Conservation (phyloP, 108 stramenopile species). For the Conticribra guillardii region DNA sequence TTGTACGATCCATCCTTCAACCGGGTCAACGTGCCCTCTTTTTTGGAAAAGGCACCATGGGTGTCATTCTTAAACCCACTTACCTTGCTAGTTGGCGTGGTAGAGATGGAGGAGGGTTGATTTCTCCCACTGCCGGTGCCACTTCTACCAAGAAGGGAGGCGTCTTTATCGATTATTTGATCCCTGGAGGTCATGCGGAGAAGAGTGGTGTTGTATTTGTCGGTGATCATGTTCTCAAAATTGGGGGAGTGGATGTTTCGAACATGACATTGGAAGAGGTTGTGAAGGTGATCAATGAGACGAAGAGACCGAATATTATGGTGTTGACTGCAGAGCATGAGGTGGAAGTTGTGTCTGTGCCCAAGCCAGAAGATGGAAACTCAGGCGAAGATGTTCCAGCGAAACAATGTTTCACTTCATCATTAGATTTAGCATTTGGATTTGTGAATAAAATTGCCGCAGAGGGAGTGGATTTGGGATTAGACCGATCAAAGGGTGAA, state of each 20-base stretch:
- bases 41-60: slow-evolving; percentile 78
- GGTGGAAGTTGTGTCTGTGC: slow-evolving; percentile 50
- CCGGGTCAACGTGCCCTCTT: slow-evolving; percentile 77
- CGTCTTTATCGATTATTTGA: slow-evolving; percentile 79
- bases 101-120: slow-evolving; percentile 29
- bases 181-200: slow-evolving; percentile 77
- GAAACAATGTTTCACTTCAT: slow-evolving; percentile 27
- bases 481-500: background rate
- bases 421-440: slow-evolving; percentile 44
- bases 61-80: slow-evolving; percentile 80
- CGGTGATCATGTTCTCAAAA: slow-evolving; percentile 68
- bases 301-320: slow-evolving; percentile 70
- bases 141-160: slow-evolving; percentile 59
- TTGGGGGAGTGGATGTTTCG: slow-evolving; percentile 71
- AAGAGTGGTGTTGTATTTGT: slow-evolving; percentile 65
- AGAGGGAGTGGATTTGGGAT: slow-evolving; percentile 18
- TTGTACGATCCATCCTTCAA: slow-evolving; percentile 40
- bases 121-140: slow-evolving; percentile 8
- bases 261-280: slow-evolving; percentile 76
- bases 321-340: slow-evolving; percentile 58
- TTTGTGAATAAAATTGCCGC: slow-evolving; percentile 41
- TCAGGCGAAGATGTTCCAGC: background rate
- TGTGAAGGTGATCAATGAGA: slow-evolving; percentile 63
- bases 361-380: slow-evolving; percentile 7
- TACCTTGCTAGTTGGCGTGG: slow-evolving; percentile 62